Evolutionary conservation across 75 land plant genomes (phyloP).

Genomic region (Ceratopteris richardii): DNA sequence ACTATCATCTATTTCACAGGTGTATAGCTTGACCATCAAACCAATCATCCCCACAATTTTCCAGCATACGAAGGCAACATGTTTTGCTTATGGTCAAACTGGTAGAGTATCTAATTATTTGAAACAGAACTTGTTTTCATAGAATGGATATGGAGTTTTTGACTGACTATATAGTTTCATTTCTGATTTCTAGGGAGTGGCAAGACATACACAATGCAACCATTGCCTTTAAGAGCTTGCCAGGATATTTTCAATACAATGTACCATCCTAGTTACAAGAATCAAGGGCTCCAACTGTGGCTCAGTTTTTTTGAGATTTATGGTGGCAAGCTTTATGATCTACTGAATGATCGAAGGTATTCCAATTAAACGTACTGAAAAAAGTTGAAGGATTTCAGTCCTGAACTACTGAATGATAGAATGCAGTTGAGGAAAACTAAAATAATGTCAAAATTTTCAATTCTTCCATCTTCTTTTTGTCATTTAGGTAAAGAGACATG

Average conservation of each 20-base stretch:
- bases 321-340: constrained; percentile 98
- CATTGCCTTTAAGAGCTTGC: constrained; percentile 83
- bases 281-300: constrained; percentile 78
- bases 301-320: constrained; percentile 99
- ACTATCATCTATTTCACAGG: constrained; percentile 10
- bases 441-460: too few species aligned
- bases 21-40: constrained; percentile 24
- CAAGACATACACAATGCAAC: constrained; percentile 97
- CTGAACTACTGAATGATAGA: too few species aligned
- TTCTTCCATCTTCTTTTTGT: too few species aligned
- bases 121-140: neutral
- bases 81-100: constrained; percentile 42
- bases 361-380: too few species aligned
- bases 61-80: constrained; percentile 34
- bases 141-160: too few species aligned
- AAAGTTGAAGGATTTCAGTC: too few species aligned
- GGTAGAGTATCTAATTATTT: constrained; percentile 6
- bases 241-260: constrained; percentile 79
- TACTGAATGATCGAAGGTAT: constrained; percentile 91
- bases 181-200: constrained; percentile 97
- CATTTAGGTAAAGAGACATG: too few species aligned
- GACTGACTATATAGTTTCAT: neutral
- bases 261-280: constrained; percentile 57
- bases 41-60: constrained; percentile 36
- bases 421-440: too few species aligned